Base-by-base conservation (phyloP, 192 early-diverging fungal genomes). In the Spinellus fusiger region DNA sequence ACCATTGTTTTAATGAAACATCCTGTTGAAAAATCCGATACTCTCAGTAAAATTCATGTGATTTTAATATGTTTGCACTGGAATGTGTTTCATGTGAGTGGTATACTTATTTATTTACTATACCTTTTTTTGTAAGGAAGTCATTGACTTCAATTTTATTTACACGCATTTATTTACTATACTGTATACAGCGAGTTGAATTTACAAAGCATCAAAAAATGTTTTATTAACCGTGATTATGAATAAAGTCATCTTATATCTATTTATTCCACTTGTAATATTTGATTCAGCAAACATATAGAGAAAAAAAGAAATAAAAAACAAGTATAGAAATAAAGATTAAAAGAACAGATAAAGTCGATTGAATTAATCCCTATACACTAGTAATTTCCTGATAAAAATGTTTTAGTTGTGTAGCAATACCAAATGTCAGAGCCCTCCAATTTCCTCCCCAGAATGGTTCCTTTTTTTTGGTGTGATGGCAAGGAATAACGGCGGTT, bases 401-500 rank as follows among this genome's bases (percentile, higher is more conserved):
- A n/a, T n/a, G n/a, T n/a, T n/a, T n/a, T n/a, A n/a, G n/a, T n/a
- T n/a, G n/a, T n/a, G n/a, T n/a, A n/a, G n/a, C n/a, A n/a, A n/a
- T n/a, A n/a, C n/a, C n/a, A n/a, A n/a, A n/a, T n/a, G n/a, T n/a
- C n/a, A n/a, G 52, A n/a, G n/a, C n/a, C n/a, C n/a, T 50, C 26
- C 20, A 50, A 18, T 50, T 18, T 50, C 49, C 25, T 50, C 25
- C 25, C 27, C 2, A 52, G 27, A 28, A 28, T 23, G 22, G 16
- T 52, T 52, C 27, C 50, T 52, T 28, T 52, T 52, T 52, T 50
- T 52, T 28, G 28, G 50, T 28, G 27, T 52, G 50, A 52, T 28
- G 50, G 27, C 27, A 12, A 52, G 50, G 22, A 28, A 52, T 52
- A 28, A 52, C 50, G 50, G 50, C 27, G 23, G 27, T 23, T 52